Evolutionary conservation across 2,329 filamentous ascomycete species (phyloP).

Genomic region (Teratosphaeria zuluensis): DNA sequence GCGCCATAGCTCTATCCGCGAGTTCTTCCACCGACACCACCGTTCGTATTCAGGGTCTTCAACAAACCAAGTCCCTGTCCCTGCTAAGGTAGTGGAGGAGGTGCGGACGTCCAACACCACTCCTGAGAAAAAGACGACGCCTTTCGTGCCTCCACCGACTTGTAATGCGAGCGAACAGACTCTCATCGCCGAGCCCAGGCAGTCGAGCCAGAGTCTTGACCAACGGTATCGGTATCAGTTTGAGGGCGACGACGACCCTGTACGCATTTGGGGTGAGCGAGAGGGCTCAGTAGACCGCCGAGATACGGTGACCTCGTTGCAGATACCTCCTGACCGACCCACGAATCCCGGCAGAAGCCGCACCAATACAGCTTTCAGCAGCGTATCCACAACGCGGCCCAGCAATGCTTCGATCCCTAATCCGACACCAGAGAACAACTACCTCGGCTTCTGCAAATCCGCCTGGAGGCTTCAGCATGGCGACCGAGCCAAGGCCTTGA

Average conservation of each 20-base stretch:
- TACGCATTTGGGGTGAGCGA: slow-evolving; percentile 17
- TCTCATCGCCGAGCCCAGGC: background rate
- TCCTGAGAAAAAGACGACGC: slow-evolving; percentile 1
- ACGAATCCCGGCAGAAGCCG: slow-evolving; percentile 1
- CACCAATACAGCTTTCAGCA: background rate
- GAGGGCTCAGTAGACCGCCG: slow-evolving; percentile 8
- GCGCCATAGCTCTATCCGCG: slow-evolving; percentile 17
- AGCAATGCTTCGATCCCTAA: slow-evolving; percentile 12
- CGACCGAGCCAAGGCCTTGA: slow-evolving; percentile 22
- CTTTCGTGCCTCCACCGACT: slow-evolving; percentile 6
- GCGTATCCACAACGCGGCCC: background rate
- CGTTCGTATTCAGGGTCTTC: slow-evolving; percentile 12
- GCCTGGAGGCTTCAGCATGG: slow-evolving; percentile 33
- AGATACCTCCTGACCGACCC: background rate
- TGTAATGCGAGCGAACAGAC: slow-evolving; percentile 5
- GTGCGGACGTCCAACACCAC: background rate
- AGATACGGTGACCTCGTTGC: slow-evolving; percentile 10
- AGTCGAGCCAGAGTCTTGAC: slow-evolving; percentile 6
- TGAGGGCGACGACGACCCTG: slow-evolving; percentile 16
- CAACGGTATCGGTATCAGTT: slow-evolving; percentile 13
- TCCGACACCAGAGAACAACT: slow-evolving; percentile 24
- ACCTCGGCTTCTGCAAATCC: slow-evolving; percentile 36
- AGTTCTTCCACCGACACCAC: slow-evolving; percentile 17
- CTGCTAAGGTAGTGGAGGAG: background rate
- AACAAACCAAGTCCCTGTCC: slow-evolving; percentile 8